Conservation (phyloP, 78 protist species). For the Polysphondylium violaceum region DNA sequence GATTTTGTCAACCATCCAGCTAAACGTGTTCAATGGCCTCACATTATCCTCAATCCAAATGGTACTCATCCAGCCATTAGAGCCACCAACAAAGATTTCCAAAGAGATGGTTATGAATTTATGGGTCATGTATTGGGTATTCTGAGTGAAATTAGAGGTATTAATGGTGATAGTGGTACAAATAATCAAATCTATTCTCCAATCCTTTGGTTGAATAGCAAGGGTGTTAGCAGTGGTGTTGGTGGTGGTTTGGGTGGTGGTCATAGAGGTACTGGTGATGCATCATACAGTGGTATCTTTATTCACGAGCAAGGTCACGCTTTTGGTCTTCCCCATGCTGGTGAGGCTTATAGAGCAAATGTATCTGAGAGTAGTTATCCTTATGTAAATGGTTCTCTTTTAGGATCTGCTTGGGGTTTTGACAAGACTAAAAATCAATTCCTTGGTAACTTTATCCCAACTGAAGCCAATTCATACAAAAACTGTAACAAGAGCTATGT, state of each 20-base stretch:
- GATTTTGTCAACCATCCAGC: neutral
- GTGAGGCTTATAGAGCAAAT: slow-evolving; percentile 18
- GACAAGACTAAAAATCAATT: slow-evolving; percentile 21
- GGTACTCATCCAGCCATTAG: slow-evolving; percentile 4
- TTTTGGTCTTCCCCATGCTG: slow-evolving; percentile 38
- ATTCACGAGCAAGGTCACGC: slow-evolving; percentile 76
- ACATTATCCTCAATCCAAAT: neutral
- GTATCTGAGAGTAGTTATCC: neutral
- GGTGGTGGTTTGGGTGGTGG: slow-evolving; percentile 60
- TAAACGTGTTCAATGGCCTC: neutral
- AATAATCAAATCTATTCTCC: slow-evolving; percentile 18
- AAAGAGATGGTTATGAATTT: slow-evolving; percentile 4
- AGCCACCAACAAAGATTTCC: neutral
- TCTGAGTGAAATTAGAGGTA: neutral
- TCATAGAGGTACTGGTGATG: slow-evolving; percentile 23
- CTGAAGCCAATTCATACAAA: neutral
- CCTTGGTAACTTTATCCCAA: slow-evolving; percentile 20
- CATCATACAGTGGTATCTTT: neutral
- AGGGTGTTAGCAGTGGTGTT: slow-evolving; percentile 37
- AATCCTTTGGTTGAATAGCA: neutral
- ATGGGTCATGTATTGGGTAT: neutral
- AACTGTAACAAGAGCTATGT: neutral
- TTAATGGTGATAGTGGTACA: slow-evolving; percentile 8
- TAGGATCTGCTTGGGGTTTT: slow-evolving; percentile 50
- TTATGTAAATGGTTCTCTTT: slow-evolving; percentile 19